These are phyloP conservation scores for Fusarium setosum DNA, from an alignment of 2,329 filamentous ascomycete genomes.

Conservation along the genomic window DNA sequence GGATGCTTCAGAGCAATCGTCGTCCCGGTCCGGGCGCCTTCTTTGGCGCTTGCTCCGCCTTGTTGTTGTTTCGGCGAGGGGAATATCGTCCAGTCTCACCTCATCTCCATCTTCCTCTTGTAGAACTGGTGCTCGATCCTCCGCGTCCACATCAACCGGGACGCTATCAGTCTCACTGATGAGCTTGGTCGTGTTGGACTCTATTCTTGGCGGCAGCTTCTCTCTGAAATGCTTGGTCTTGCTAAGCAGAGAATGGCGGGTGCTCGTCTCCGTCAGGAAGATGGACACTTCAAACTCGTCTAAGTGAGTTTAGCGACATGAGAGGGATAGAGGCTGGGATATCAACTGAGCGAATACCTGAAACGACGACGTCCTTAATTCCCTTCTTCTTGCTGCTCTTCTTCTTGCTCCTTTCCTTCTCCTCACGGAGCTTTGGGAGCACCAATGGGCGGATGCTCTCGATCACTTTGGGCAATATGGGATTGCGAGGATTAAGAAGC, in stretches of 20 bases:
- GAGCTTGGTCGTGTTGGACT: slow-evolving; percentile 72
- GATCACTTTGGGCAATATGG: slow-evolving; percentile 85
- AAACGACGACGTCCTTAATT: slow-evolving; percentile 87
- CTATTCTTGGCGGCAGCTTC: slow-evolving; percentile 62
- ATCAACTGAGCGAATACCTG: slow-evolving; percentile 65
- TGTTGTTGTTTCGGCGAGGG: slow-evolving; percentile 34
- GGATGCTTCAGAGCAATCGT: slow-evolving; percentile 44
- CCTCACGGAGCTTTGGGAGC: slow-evolving; percentile 90
- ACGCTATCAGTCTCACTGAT: slow-evolving; percentile 66
- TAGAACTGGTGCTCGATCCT: slow-evolving; percentile 51
- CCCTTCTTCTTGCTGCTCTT: slow-evolving; percentile 78
- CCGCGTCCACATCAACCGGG: slow-evolving; percentile 64
- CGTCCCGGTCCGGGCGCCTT: slow-evolving; percentile 40
- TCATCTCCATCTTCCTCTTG: slow-evolving; percentile 61
- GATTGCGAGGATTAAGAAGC: slow-evolving; percentile 81
- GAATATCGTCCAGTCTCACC: slow-evolving; percentile 50
- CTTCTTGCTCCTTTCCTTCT: slow-evolving; percentile 72
- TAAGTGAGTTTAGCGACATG: slow-evolving; percentile 50
- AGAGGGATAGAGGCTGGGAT: background rate
- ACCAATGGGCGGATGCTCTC: slow-evolving; percentile 87
- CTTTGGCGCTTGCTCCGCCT: slow-evolving; percentile 47
- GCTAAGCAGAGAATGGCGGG: slow-evolving; percentile 85
- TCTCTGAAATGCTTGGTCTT: slow-evolving; percentile 84
- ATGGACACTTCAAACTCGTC: slow-evolving; percentile 97
- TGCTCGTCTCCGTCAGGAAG: slow-evolving; percentile 88